These are phyloP conservation scores for Lentinula lateritia DNA, from an alignment of 768 basidiomycete species.

Conservation along the genomic window DNA sequence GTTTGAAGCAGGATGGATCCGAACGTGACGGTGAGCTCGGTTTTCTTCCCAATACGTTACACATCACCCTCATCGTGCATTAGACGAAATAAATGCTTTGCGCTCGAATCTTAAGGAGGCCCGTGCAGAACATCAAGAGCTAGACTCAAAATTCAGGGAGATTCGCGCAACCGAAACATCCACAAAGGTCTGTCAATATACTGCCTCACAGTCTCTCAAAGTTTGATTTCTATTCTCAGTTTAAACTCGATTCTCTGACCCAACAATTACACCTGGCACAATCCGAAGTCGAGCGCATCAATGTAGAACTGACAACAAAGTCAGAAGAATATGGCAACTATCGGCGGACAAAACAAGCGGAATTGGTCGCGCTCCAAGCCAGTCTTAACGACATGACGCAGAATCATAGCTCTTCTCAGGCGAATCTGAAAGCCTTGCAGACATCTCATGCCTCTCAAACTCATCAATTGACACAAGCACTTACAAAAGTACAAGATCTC, in stretches of 20 bases:
- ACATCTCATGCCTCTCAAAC: conserved; percentile 65
- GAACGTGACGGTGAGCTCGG: conserved; percentile 64
- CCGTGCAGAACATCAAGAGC: conserved; percentile 61
- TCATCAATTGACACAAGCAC: conserved; percentile 72
- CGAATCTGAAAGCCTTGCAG: conserved; percentile 69
- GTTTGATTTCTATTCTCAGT: conserved; percentile 36
- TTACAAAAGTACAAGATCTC: conserved; percentile 69
- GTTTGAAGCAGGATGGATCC: conserved; percentile 68
- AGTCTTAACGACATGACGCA: conserved; percentile 70
- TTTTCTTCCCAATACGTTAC: not conserved
- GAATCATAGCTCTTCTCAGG: conserved; percentile 58
- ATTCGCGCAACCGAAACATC: conserved; percentile 71
- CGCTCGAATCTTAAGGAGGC: conserved; percentile 68
- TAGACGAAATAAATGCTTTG: conserved; percentile 70
- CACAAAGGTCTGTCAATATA: conserved; percentile 47
- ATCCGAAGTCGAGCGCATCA: conserved; percentile 68
- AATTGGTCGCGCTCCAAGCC: conserved; percentile 70
- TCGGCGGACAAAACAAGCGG: conserved; percentile 74
- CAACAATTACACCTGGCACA: conserved; percentile 79
- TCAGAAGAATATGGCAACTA: conserved; percentile 82
- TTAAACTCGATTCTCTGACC: conserved; percentile 77
- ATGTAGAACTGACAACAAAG: conserved; percentile 62
- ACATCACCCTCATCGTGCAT: conserved; percentile 1
- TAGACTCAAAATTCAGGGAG: conserved; percentile 69
- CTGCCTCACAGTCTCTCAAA: not conserved